These are phyloP conservation scores for Stereum hirsutum DNA, from an alignment of 1,284 basidiomycete genomes.

Conservation along the genomic window DNA sequence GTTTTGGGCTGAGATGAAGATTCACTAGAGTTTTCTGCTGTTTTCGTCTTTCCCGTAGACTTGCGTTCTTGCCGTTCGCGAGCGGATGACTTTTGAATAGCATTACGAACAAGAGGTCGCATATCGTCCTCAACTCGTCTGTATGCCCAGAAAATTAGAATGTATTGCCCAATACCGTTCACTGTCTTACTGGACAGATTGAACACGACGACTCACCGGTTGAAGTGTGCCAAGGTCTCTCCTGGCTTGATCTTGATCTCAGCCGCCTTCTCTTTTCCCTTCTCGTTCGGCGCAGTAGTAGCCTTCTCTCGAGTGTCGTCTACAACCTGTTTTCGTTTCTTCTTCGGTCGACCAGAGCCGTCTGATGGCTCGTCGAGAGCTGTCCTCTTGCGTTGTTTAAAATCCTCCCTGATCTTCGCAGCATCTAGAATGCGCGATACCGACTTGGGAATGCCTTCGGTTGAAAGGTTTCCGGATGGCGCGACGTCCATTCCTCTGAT, in stretches of 20 bases:
- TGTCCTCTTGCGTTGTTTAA: constrained; percentile 34
- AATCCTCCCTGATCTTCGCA: constrained; percentile 43
- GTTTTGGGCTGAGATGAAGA: too few species aligned
- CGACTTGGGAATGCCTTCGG: constrained; percentile 61
- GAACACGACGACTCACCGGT: constrained; percentile 37
- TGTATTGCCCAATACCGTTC: neutral
- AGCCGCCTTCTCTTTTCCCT: constrained; percentile 15
- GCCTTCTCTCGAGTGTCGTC: constrained; percentile 23
- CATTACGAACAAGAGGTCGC: constrained; percentile 50
- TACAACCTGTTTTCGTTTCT: constrained; percentile 23
- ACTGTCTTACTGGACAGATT: neutral
- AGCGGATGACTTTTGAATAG: constrained; percentile 48
- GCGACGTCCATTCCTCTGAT: constrained; percentile 33
- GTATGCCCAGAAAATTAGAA: neutral
- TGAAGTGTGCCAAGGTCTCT: constrained; percentile 67
- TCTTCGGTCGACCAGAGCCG: constrained; percentile 18
- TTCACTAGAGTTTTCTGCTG: neutral
- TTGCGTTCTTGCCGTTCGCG: constrained; percentile 36
- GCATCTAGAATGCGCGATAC: constrained; percentile 56
- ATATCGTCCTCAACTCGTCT: constrained; percentile 68
- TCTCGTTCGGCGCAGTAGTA: constrained; percentile 16
- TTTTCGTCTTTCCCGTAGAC: constrained; percentile 20
- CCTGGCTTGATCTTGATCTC: constrained; percentile 50
- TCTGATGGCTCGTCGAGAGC: constrained; percentile 24
- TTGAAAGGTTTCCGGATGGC: constrained; percentile 15